These are phyloP conservation scores for Pisolithus orientalis DNA, from an alignment of 768 basidiomycete genomes.

Conservation along the genomic window DNA sequence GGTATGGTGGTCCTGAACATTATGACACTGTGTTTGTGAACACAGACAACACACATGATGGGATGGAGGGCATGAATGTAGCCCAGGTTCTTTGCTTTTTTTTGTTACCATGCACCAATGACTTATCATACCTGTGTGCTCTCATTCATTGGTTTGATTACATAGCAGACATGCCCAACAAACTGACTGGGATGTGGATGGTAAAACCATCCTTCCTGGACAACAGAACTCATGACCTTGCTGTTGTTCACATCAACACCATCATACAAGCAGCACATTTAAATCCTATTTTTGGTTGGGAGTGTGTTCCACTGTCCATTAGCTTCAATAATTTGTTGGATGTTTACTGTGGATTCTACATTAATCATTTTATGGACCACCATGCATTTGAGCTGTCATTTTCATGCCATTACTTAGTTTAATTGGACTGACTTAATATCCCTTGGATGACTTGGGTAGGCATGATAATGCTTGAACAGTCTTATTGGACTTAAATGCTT, in stretches of 20 bases:
- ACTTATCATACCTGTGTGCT: conserved; percentile 3
- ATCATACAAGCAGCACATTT: conserved; percentile 13
- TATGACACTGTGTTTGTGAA: conserved; percentile 27
- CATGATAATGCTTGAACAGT: no score
- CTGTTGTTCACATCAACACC: conserved; percentile 10
- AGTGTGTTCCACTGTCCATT: conserved; percentile 15
- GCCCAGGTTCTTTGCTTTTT: conserved; percentile 21
- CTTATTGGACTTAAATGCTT: no score
- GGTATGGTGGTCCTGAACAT: conserved; percentile 20
- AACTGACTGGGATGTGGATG: conserved; percentile 18
- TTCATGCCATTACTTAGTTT: background rate
- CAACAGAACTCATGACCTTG: background rate
- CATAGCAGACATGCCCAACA: conserved; percentile 9
- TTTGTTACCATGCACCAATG: conserved; percentile 8
- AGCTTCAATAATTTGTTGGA: conserved; percentile 17
- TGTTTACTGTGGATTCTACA: conserved; percentile 20
- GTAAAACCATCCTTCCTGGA: conserved; percentile 8
- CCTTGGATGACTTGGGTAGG: no score
- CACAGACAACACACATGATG: conserved; percentile 7
- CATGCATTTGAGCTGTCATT: conserved; percentile 14
- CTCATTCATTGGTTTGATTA: conserved; percentile 16
- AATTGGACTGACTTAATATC: no score
- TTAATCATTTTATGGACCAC: conserved; percentile 30
- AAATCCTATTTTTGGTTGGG: conserved; percentile 11
- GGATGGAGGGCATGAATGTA: conserved; percentile 21